Evolutionary conservation across 1,284 basidiomycete genomes (phyloP), one percentile per base, ranked within the genome.

Genomic region (Tilletiaria anomala): DNA sequence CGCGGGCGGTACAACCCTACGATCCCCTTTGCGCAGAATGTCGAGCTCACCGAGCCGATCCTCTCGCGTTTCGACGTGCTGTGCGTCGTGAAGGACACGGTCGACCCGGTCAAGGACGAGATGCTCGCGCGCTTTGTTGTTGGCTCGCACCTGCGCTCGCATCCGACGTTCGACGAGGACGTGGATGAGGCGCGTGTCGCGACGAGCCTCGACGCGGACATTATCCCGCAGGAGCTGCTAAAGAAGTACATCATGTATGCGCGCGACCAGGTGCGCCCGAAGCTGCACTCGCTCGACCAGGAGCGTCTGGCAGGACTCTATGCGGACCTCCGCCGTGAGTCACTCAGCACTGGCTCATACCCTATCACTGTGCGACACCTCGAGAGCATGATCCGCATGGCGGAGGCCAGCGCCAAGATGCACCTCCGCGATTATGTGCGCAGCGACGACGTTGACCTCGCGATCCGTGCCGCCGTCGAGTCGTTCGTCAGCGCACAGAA

Each of bases 181-280:
- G 74, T 73, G 35, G 91, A 99, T 67, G 76, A 78, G 67, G 83
- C 88, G 69, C 76, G 86, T 32, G 85, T 94, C 12, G 82, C 77
- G 4, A 94, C 88, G 0, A 73, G 77, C 8, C 70, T 96, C 39
- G 93, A 97, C 62, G 84, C 54, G 4, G 89, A 96, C 71, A 77
- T 96, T 51, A 93, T 99, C 56, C 82, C 89, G 1, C 93, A 99
- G 74, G 91, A 97, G 53, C 69, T 89, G 37, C 76, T 97, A n/a
- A 79, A 84, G 46, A 99, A 97, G 69, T 97, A 97, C 70, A 96
- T 97, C 72, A 93, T 96, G 82, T 97, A 96, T 67, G 87, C 91
- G 1, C 79, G 86, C 45, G 91, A 96, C 62, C 83, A 82, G 60
- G 77, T 96, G 48, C 75, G 77, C 45, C 93, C 93, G 2, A 89